Evolutionary conservation across 345 rosid genomes (phyloP), one percentile per base, ranked within the genome.

Genomic region (Moringa oleifera): DNA sequence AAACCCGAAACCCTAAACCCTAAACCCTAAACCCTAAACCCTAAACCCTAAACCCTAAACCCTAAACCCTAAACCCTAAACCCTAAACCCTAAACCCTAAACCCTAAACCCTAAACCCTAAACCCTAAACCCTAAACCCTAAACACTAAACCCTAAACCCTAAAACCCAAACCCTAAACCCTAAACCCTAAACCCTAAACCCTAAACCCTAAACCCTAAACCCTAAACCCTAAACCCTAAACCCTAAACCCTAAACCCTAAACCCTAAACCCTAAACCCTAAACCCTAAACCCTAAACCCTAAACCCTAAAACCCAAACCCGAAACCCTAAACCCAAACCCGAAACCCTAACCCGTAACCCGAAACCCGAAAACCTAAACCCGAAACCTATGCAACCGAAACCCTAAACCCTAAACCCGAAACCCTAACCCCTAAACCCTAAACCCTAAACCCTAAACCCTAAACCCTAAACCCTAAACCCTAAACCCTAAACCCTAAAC

Each of bases 181-280:
- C n/a, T n/a, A n/a, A n/a, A n/a, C n/a, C n/a, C n/a, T n/a, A n/a
- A n/a, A n/a, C n/a, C n/a, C n/a, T n/a, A n/a, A n/a, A n/a, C n/a
- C n/a, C n/a, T n/a, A n/a, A n/a, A n/a, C n/a, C n/a, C n/a, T n/a
- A n/a, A n/a, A n/a, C n/a, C 57, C 66, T 63, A 63, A 63, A 64
- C 68, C 54, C 57, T 25, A 45, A 65, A 56, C 68, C 61, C 51
- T 19, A 54, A 54, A 41, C 68, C 61, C 51, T 54, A 64, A 54
- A 45, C 31, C 50, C 22, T 20, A 28, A 55, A 4, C 25, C 58
- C 52, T n/a, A 36, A 67, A 57, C 57, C 64, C 52, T 58, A 58
- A 65, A 55, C 69, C 69, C 57, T 56, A 65, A 57, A 55, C 61
- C 62, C 57, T 56, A 46, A 65, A 62, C 61, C 69, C 46, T 56